Evolutionary conservation across 495 filamentous ascomycete species (phyloP).

Genomic region (Talaromyces thailandensis): DNA sequence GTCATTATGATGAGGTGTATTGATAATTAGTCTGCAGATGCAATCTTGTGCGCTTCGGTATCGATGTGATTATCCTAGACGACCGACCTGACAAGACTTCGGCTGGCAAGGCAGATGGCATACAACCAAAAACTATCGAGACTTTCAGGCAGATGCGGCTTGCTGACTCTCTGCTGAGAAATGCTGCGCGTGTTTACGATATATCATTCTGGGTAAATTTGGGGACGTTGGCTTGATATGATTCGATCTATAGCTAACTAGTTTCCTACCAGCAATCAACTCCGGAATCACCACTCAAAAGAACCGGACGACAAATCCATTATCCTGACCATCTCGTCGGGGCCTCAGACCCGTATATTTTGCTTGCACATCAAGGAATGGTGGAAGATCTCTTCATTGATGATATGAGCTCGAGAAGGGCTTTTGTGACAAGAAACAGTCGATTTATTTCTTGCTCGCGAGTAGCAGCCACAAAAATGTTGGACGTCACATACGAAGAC

Average conservation of each 20-base stretch:
- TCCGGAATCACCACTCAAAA: constrained; percentile 37
- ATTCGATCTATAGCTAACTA: constrained; percentile 2
- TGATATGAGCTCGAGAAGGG: constrained; percentile 50
- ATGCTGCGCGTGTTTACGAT: constrained; percentile 58
- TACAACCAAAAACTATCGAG: constrained; percentile 72
- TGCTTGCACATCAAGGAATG: constrained; percentile 69
- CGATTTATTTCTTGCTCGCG: constrained; percentile 45
- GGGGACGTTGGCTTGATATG: background rate
- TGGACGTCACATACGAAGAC: constrained; percentile 31
- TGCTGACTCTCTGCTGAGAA: constrained; percentile 50
- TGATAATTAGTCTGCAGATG: constrained; percentile 27
- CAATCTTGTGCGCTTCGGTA: constrained; percentile 59
- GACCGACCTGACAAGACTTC: constrained; percentile 58
- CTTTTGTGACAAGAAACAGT: constrained; percentile 46
- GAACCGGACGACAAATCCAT: constrained; percentile 60
- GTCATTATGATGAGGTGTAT: background rate
- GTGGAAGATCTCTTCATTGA: constrained; percentile 58
- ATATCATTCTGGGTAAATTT: constrained; percentile 57
- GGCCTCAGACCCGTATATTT: constrained; percentile 60
- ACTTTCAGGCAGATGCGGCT: constrained; percentile 61
- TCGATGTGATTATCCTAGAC: constrained; percentile 62
- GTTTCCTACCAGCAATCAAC: constrained; percentile 43
- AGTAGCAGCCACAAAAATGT: constrained; percentile 42
- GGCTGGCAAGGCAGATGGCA: constrained; percentile 69
- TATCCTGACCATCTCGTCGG: constrained; percentile 64